A percentile compares a stretch with the other conserved stretches of the same genome.
These are phyloP conservation scores for Rhodosporidiobolus sp. DNA, from an alignment of 768 basidiomycete species.

Conservation along the genomic window DNA sequence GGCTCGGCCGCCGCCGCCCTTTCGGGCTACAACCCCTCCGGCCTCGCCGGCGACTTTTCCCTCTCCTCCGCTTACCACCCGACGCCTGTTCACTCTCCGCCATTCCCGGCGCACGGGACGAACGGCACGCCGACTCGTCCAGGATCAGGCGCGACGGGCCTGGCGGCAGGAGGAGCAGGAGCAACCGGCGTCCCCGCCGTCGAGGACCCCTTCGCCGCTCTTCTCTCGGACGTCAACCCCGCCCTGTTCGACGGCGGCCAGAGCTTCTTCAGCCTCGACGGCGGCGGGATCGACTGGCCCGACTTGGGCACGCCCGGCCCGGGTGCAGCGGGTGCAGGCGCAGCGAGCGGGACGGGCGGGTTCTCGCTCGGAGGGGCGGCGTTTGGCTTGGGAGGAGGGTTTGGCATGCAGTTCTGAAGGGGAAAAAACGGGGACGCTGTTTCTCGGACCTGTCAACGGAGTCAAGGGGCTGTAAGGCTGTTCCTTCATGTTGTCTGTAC, in stretches of 20 bases:
- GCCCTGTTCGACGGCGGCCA: constrained; percentile 14
- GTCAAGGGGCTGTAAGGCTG: too few species aligned
- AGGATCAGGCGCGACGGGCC: too few species aligned
- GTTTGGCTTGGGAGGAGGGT: neutral
- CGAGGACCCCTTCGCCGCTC: constrained; percentile 29
- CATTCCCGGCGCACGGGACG: neutral
- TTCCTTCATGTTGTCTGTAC: too few species aligned
- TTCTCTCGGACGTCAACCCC: constrained; percentile 22
- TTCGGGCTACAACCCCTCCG: neutral
- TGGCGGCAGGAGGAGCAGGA: neutral
- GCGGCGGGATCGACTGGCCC: constrained; percentile 8
- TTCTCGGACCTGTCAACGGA: too few species aligned
- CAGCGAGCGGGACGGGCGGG: neutral
- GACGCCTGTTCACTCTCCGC: constrained; percentile 14
- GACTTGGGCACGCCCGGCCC: too few species aligned
- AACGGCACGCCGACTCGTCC: neutral
- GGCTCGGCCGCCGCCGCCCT: neutral
- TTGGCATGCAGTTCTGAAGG: too few species aligned
- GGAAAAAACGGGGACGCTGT: too few species aligned
- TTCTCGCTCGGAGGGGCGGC: neutral
- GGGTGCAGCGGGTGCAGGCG: neutral
- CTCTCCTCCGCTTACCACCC: constrained; percentile 22
- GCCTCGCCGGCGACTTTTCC: constrained; percentile 5
- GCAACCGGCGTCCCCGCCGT: neutral
- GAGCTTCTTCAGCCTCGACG: constrained; percentile 25